Conservation (phyloP, 75 land plant species). For the Cupressus sempervirens region DNA sequence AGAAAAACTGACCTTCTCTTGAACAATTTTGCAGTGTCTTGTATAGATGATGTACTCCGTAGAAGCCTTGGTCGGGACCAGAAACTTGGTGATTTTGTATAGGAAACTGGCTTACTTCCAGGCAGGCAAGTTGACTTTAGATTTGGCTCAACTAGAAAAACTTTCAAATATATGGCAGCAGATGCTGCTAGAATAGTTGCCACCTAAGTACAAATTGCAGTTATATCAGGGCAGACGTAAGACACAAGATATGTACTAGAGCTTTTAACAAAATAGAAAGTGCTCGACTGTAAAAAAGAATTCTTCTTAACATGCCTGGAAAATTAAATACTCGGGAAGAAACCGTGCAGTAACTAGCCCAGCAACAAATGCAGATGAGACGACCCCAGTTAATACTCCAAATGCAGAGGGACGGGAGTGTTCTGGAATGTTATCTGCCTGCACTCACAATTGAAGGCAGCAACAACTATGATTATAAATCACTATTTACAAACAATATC, state of each 20-base stretch:
- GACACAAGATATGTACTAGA: background rate
- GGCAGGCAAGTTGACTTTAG: background rate
- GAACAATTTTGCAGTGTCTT: conserved; percentile 15
- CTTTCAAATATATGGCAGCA: conserved; percentile 49
- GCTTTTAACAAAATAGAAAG: background rate
- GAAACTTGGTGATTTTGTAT: background rate
- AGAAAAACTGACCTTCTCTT: conserved; percentile 14
- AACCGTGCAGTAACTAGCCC: conserved; percentile 63
- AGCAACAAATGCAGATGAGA: conserved; percentile 50
- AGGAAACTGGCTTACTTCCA: background rate
- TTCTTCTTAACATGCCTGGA: conserved; percentile 31
- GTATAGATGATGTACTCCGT: conserved; percentile 19
- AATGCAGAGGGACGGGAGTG: conserved; percentile 46
- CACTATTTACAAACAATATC: background rate
- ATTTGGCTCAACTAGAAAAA: conserved; percentile 36
- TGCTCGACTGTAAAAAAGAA: background rate
- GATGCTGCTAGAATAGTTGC: conserved; percentile 29
- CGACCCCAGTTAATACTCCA: conserved; percentile 56
- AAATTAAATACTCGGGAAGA: conserved; percentile 37
- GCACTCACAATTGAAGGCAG: conserved; percentile 6
- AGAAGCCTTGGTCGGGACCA: conserved; percentile 10
- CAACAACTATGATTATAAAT: background rate
- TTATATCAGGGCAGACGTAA: background rate
- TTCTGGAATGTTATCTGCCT: conserved; percentile 67
- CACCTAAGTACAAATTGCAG: conserved; percentile 26